phyloP scores from a whole-genome alignment of 2,329 filamentous ascomycete species.

The Botrytis paeoniae region DNA sequence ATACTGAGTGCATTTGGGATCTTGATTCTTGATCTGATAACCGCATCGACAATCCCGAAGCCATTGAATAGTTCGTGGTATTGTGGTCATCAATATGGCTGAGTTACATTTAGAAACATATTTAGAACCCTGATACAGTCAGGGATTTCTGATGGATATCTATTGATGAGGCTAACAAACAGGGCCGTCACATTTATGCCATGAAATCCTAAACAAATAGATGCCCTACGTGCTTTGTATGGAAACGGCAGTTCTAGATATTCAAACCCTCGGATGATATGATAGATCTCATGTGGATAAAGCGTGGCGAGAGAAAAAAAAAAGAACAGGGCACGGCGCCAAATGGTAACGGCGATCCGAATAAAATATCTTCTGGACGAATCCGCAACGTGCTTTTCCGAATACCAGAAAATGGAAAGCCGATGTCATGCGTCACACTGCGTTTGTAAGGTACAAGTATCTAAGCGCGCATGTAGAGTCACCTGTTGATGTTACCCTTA shows the following conservation, averaged over 20 bases:
- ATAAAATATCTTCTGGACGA: conserved; percentile 10
- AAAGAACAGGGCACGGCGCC: conserved; percentile 10
- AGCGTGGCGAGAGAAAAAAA: neutral
- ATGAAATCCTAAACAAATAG: conserved; percentile 10
- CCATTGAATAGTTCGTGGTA: neutral
- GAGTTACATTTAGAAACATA: conserved; percentile 5
- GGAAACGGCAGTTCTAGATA: conserved; percentile 1
- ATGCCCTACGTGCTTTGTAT: neutral
- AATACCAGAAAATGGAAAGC: conserved; percentile 13
- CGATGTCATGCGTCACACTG: conserved; percentile 21
- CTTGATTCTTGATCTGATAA: conserved; percentile 10
- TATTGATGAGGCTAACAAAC: neutral
- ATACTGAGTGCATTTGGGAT: neutral
- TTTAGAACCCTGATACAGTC: conserved; percentile 12
- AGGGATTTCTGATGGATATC: neutral
- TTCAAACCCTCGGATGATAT: conserved; percentile 7
- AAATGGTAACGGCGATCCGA: conserved; percentile 1
- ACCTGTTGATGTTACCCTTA: conserved; percentile 10
- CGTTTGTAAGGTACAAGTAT: conserved; percentile 6
- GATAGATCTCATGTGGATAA: conserved; percentile 13
- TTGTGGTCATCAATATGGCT: neutral
- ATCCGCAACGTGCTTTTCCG: conserved; percentile 12
- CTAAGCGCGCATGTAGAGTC: conserved; percentile 21
- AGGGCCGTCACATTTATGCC: neutral
- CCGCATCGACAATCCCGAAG: conserved; percentile 2